These are phyloP conservation scores for Holtermanniella nyarrowii DNA, from an alignment of 768 basidiomycete genomes.

Conservation along the genomic window DNA sequence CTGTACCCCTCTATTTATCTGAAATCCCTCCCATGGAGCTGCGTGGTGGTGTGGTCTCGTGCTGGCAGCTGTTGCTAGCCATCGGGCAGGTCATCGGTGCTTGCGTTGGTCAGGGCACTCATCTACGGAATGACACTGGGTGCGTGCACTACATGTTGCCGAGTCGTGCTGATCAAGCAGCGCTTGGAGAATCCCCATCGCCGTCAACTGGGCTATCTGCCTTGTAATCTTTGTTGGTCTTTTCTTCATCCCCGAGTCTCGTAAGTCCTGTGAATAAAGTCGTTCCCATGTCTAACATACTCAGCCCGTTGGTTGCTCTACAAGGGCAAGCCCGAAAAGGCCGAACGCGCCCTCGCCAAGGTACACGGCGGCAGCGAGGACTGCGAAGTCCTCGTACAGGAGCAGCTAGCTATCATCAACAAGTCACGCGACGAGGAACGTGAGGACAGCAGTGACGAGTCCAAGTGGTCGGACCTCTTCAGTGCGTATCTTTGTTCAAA, in stretches of 20 bases:
- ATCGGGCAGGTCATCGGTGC: slow-evolving; percentile 41
- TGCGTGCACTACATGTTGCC: slow-evolving; percentile 1
- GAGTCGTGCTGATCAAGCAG: slow-evolving; percentile 1
- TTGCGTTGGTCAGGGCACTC: slow-evolving; percentile 35
- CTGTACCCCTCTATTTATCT: slow-evolving; percentile 39
- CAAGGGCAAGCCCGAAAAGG: slow-evolving; percentile 33
- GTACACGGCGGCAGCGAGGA: slow-evolving; percentile 30
- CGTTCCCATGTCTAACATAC: not conserved
- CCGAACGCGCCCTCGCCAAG: slow-evolving; percentile 22
- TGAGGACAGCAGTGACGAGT: slow-evolving; percentile 16
- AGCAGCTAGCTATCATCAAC: slow-evolving; percentile 27
- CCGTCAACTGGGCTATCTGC: slow-evolving; percentile 36
- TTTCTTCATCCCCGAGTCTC: slow-evolving; percentile 35
- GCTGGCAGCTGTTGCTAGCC: slow-evolving; percentile 39
- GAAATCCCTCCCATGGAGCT: slow-evolving; percentile 39
- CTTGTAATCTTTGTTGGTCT: slow-evolving; percentile 23
- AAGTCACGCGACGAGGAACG: slow-evolving; percentile 32
- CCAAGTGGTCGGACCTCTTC: slow-evolving; percentile 32
- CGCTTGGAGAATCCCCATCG: slow-evolving; percentile 34
- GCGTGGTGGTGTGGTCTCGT: slow-evolving; percentile 34
- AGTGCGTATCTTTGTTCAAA: slow-evolving; percentile 12
- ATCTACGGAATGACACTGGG: slow-evolving; percentile 16
- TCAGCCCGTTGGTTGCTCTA: slow-evolving; percentile 35
- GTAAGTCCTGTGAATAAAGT: slow-evolving; percentile 5
- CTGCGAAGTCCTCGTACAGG: slow-evolving; percentile 24